Evolutionary conservation across 1,284 basidiomycete genomes (phyloP).

Genomic region (Prillingera fragicola): DNA sequence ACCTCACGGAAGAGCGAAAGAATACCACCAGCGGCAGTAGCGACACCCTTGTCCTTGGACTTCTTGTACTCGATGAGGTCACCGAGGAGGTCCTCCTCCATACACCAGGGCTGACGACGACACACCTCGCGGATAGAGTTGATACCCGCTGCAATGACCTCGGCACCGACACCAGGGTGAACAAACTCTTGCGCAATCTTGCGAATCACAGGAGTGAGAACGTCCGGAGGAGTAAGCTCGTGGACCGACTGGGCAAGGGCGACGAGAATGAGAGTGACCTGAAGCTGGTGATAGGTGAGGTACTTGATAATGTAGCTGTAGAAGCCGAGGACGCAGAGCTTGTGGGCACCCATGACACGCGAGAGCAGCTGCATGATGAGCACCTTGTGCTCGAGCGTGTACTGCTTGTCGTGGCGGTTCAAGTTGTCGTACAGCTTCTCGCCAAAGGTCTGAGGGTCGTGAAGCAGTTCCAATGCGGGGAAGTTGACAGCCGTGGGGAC

Average conservation of each 20-base stretch:
- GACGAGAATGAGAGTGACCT: slow-evolving; percentile 90
- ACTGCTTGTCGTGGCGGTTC: slow-evolving; percentile 81
- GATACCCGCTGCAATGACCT: slow-evolving; percentile 92
- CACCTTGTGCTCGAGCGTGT: slow-evolving; percentile 93
- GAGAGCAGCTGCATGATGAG: slow-evolving; percentile 95
- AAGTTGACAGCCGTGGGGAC: slow-evolving; percentile 64
- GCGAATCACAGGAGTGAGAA: slow-evolving; percentile 76
- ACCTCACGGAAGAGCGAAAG: slow-evolving; percentile 93
- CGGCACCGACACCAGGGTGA: slow-evolving; percentile 91
- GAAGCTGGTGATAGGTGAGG: slow-evolving; percentile 85
- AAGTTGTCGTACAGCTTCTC: slow-evolving; percentile 91
- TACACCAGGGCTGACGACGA: slow-evolving; percentile 88
- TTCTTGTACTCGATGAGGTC: slow-evolving; percentile 94
- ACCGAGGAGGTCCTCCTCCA: slow-evolving; percentile 81
- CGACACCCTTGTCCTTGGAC: slow-evolving; percentile 90
- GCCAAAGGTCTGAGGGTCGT: slow-evolving; percentile 93
- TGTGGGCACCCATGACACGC: slow-evolving; percentile 90
- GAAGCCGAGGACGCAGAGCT: slow-evolving; percentile 89
- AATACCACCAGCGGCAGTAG: slow-evolving; percentile 78
- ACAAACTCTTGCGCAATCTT: slow-evolving; percentile 96
- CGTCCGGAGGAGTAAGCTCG: slow-evolving; percentile 91
- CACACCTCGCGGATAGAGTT: slow-evolving; percentile 94
- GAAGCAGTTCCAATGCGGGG: slow-evolving; percentile 84
- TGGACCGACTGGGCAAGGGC: slow-evolving; percentile 94
- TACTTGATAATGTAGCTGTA: slow-evolving; percentile 94